Percentiles rank a stretch among this genome's conserved stretches.
Conservation (phyloP, 768 basidiomycete genomes). For the Pholiota conissans region DNA sequence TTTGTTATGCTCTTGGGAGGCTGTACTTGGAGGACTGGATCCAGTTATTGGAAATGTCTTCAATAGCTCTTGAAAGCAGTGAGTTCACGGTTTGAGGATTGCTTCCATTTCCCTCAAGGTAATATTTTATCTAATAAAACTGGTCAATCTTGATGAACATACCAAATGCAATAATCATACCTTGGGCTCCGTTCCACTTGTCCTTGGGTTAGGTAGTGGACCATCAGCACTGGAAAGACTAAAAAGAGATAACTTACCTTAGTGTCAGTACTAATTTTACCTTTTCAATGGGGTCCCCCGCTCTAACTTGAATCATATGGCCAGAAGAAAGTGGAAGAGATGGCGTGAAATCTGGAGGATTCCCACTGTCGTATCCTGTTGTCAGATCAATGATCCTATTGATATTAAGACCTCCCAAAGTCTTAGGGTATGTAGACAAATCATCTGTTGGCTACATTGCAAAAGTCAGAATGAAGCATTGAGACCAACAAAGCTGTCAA, state of each 20-base stretch:
- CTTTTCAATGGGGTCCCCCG: slow-evolving; percentile 37
- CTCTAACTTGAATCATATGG: slow-evolving; percentile 85
- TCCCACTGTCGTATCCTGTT: slow-evolving; percentile 71
- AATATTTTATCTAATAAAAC: slow-evolving; percentile 82
- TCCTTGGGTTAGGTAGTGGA: slow-evolving; percentile 39
- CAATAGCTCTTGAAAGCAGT: slow-evolving; percentile 55
- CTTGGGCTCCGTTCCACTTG: slow-evolving; percentile 91
- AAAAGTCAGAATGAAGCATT: neutral
- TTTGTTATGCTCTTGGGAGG: slow-evolving; percentile 14
- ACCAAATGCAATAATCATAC: slow-evolving; percentile 32
- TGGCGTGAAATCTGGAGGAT: slow-evolving; percentile 65
- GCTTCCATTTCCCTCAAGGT: slow-evolving; percentile 76
- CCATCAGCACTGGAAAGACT: neutral
- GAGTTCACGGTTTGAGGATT: slow-evolving; percentile 44
- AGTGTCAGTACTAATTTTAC: slow-evolving; percentile 67
- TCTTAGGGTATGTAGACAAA: slow-evolving; percentile 54
- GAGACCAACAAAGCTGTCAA: neutral
- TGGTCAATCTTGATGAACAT: neutral
- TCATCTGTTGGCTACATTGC: slow-evolving; percentile 1
- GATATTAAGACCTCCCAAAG: slow-evolving; percentile 61
- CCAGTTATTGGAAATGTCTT: slow-evolving; percentile 67
- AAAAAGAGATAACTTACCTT: slow-evolving; percentile 42
- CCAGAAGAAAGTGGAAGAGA: slow-evolving; percentile 71
- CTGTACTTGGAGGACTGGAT: slow-evolving; percentile 55
- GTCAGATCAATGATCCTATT: slow-evolving; percentile 76